Evolutionary conservation across 768 basidiomycete species (phyloP), one percentile per base, ranked within the genome.

Genomic region (Boletellus sp.): DNA sequence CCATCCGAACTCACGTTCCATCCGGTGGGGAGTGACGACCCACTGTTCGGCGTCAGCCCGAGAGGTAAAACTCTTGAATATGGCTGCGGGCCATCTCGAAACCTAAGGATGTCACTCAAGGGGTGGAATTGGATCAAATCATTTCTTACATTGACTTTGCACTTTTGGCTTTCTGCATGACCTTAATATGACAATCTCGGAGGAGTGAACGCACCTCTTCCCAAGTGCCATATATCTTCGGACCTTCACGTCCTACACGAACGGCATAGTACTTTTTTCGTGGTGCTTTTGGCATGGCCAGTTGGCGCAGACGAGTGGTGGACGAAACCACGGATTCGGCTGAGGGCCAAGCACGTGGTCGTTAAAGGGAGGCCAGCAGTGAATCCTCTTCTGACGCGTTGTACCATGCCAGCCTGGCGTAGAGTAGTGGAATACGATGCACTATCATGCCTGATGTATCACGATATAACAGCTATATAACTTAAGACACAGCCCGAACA

Each of bases 211-310:
- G 50, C 55, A 80, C 85, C 70, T 84, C 78, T 22, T 77, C 73
- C 85, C 85, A 87, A 13, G 70, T 74, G 1, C 63, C 58, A 42
- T 83, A 86, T 15, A 87, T 76, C 33, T 69, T 74, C 0, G 80
- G 77, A 2, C 82, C 85, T 50, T 77, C 69, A 23, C 80, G 69
- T 2, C 85, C 85, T 34, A 73, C 65, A 33, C 71, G 67, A 1
- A 87, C 84, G 3, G 85, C 85, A 47, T 85, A 87, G 53, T 68
- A 84, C 53, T 82, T 84, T 16, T 62, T 68, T 22, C 62, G 52
- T 10, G 50, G 3, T 34, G 57, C 53, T 42, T 68, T 71, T 20
- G 64, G 58, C 65, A 73, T 72, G 19, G 36, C 4, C 9, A 38
- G 20, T 37, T 13, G 33, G 2, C 31, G 17, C 11, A 28, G 26